Evolutionary conservation across 192 early-diverging fungal genomes (phyloP), one percentile per base, ranked within the genome.

Genomic region (Coemansia sp.): DNA sequence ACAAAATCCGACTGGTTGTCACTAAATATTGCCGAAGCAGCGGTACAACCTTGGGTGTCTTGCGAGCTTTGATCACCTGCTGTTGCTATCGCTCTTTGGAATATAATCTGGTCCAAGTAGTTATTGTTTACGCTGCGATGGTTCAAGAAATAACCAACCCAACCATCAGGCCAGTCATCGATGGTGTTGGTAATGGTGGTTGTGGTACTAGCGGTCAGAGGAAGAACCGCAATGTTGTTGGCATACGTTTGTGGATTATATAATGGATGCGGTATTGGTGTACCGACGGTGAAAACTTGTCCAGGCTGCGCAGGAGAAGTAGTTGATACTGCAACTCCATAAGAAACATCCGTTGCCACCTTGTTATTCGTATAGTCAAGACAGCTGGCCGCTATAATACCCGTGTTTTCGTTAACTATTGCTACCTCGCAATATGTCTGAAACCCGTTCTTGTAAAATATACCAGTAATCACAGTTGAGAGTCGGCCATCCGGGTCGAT

Each of bases 381-480:
- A 14, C 73, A 75, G 36, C 52, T 65, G 4, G 73, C 73, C 2
- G 73, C 73, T 2, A 65, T 57, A 33, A 75, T 33, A 4, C 55
- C 67, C 30, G 31, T 20, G 27, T 57, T 60, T 11, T 61, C 41
- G 29, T 44, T 65, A 23, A 61, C 15, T 11, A 69, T 47, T 2
- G 57, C 55, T 8, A 69, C 63, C 38, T 64, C 62, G 33, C 73
- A 75, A 6, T 44, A 41, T 10, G 59, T 68, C 41, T 50, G 53
- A 2, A 22, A 25, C 5, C 42, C 15, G 6, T 50, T 50, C 13
- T 52, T 59, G 38, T 48, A 48, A 1, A 48, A 23, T 48, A 48
- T 48, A 9, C 45, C 45, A 25, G 45, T 48, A 3, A 48, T 25
- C 3, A 13, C 6, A 2, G 20, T 23, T 25, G 45, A 22, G 22